Conservation (phyloP, 805 yeast species). For the Starmerella stigmatis region DNA sequence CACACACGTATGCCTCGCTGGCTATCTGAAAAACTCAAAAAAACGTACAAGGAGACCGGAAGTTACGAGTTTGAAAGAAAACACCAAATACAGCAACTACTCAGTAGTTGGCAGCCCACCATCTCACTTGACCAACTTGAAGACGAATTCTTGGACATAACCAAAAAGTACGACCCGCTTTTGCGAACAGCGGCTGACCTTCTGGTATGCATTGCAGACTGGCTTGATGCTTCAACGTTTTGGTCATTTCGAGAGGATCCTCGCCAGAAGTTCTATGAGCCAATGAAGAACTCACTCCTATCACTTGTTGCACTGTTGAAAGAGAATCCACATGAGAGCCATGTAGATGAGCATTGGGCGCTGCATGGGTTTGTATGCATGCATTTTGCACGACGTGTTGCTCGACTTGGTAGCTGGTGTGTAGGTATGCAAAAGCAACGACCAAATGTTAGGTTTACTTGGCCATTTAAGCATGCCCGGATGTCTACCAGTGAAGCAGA, state of each 20-base stretch:
- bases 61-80: constrained; percentile 12
- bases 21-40: neutral
- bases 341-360: constrained; percentile 13
- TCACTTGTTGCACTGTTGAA: constrained; percentile 5
- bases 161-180: constrained; percentile 14
- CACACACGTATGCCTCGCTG: neutral
- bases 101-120: too few relatives aligned
- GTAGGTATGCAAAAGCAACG: constrained; percentile 13
- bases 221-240: constrained; percentile 20
- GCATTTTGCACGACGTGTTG: constrained; percentile 17
- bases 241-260: neutral
- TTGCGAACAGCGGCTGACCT: constrained; percentile 17
- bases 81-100: too few relatives aligned
- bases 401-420: constrained; percentile 20
- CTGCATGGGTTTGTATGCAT: constrained; percentile 17
- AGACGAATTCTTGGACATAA: constrained; percentile 8
- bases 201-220: constrained; percentile 12
- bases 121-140: constrained; percentile 11
- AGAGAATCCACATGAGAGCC: constrained; percentile 3
- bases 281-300: constrained; percentile 18
- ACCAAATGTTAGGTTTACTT: constrained; percentile 17
- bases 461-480: constrained; percentile 10
- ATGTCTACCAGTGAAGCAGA: neutral
- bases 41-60: constrained; percentile 17
- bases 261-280: neutral